Conservation (phyloP, 805 yeast species). For the Ogataea pilisensis region DNA sequence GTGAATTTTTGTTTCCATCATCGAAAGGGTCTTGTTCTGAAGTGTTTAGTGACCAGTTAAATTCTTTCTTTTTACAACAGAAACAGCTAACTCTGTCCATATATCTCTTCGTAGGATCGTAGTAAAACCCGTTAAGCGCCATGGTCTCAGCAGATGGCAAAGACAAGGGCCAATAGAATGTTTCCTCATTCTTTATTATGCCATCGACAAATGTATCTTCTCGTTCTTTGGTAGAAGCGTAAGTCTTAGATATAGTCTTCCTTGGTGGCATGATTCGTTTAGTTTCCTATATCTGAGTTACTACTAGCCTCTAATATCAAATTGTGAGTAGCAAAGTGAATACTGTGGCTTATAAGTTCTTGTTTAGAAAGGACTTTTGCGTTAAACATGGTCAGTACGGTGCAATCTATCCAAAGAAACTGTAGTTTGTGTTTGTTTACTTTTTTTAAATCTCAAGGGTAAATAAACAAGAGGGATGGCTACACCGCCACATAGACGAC, state of each 20-base stretch:
- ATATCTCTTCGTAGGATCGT: slow-evolving; percentile 43
- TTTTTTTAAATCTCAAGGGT: too few species aligned
- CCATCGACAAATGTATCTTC: slow-evolving; percentile 19
- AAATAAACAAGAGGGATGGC: too few species aligned
- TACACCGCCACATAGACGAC: too few species aligned
- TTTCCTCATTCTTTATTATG: slow-evolving; percentile 18
- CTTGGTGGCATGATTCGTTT: slow-evolving; percentile 12
- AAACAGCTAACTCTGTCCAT: slow-evolving; percentile 55
- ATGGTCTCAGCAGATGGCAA: slow-evolving; percentile 26
- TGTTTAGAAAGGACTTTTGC: too few species aligned
- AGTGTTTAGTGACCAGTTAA: slow-evolving; percentile 44
- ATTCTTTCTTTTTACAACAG: slow-evolving; percentile 49
- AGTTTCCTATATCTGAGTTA: too few species aligned
- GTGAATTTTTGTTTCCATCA: slow-evolving; percentile 14
- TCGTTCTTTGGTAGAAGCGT: slow-evolving; percentile 15
- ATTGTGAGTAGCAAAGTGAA: too few species aligned
- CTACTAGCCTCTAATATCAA: too few species aligned
- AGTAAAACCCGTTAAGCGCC: slow-evolving; percentile 60
- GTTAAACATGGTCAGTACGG: too few species aligned
- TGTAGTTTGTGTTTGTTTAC: too few species aligned
- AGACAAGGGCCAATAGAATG: slow-evolving; percentile 31
- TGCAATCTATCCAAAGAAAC: too few species aligned
- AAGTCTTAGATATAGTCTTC: slow-evolving; percentile 3
- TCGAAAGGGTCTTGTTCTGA: background rate
- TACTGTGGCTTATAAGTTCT: too few species aligned